These are phyloP conservation scores for Syzygium malaccense DNA, from an alignment of 441 rosid species.

Conservation along the genomic window DNA sequence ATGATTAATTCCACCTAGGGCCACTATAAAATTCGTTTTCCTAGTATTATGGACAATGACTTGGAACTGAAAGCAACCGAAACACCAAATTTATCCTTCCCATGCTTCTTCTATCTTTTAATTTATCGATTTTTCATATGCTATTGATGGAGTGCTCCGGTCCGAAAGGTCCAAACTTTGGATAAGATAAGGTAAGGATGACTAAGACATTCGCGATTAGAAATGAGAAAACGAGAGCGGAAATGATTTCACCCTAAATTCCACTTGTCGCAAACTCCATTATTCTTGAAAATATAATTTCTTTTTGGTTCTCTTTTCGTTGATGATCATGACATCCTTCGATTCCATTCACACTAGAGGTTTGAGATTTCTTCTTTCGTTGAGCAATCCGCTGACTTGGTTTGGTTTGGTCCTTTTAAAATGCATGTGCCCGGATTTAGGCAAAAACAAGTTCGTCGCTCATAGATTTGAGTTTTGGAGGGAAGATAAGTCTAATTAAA, in stretches of 20 bases:
- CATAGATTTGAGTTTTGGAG: background rate
- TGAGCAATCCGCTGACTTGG: background rate
- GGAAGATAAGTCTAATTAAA: background rate
- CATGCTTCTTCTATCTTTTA: background rate
- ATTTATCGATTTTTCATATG: background rate
- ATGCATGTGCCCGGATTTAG: background rate
- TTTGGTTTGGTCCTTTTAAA: background rate
- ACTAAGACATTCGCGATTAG: background rate
- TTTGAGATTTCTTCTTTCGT: background rate
- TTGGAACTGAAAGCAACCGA: background rate
- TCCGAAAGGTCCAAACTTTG: background rate
- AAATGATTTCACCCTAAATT: background rate
- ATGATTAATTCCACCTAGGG: background rate
- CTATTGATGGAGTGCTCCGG: background rate
- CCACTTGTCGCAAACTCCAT: background rate
- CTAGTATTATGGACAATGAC: background rate
- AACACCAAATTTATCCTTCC: background rate
- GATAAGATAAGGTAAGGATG: background rate
- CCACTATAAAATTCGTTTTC: background rate
- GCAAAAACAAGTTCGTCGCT: background rate
- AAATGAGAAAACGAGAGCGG: background rate
- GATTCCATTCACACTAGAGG: conserved; percentile 14
- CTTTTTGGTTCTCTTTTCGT: background rate
- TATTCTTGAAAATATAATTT: background rate
- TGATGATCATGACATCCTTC: conserved; percentile 1